Percentiles rank a stretch among this genome's conserved stretches.
Evolutionary conservation across 495 filamentous ascomycete genomes (phyloP).

Genomic region (Achaetomiella virescens): DNA sequence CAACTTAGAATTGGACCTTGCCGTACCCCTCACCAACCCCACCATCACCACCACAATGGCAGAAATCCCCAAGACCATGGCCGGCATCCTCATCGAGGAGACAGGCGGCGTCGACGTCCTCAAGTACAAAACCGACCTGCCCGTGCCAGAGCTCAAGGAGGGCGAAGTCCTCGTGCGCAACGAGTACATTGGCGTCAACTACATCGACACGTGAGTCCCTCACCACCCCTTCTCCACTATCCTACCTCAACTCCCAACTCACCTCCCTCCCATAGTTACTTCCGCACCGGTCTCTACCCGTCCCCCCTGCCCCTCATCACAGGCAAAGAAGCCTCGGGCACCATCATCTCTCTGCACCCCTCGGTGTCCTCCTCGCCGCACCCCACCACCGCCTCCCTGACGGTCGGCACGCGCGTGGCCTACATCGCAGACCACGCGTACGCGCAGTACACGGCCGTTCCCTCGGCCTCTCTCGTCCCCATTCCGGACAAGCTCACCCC

Average conservation of each 20-base stretch:
- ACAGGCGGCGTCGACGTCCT: slow-evolving; percentile 76
- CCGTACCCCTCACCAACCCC: not conserved
- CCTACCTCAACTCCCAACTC: slow-evolving; percentile 4
- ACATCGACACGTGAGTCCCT: slow-evolving; percentile 71
- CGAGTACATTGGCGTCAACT: slow-evolving; percentile 80
- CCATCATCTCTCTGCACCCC: slow-evolving; percentile 36
- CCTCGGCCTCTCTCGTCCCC: slow-evolving; percentile 50
- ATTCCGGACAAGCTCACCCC: slow-evolving; percentile 59
- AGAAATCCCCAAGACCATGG: slow-evolving; percentile 58
- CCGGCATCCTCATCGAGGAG: slow-evolving; percentile 66
- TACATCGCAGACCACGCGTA: slow-evolving; percentile 59
- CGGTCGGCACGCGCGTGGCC: slow-evolving; percentile 61
- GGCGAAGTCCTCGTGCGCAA: slow-evolving; percentile 81
- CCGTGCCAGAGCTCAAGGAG: slow-evolving; percentile 64
- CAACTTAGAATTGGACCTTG: not conserved
- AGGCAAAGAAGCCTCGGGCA: slow-evolving; percentile 69
- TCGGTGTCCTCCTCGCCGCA: slow-evolving; percentile 18
- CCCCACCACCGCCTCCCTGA: not conserved
- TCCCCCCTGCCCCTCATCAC: slow-evolving; percentile 65
- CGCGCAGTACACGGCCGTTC: slow-evolving; percentile 64
- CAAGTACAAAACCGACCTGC: slow-evolving; percentile 65
- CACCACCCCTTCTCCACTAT: not conserved
- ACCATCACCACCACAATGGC: slow-evolving; percentile 10
- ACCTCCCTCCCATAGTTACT: slow-evolving; percentile 53
- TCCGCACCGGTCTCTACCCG: slow-evolving; percentile 82